Evolutionary conservation across 2,329 filamentous ascomycete genomes (phyloP).

Genomic region (Rutstroemia sp.): DNA sequence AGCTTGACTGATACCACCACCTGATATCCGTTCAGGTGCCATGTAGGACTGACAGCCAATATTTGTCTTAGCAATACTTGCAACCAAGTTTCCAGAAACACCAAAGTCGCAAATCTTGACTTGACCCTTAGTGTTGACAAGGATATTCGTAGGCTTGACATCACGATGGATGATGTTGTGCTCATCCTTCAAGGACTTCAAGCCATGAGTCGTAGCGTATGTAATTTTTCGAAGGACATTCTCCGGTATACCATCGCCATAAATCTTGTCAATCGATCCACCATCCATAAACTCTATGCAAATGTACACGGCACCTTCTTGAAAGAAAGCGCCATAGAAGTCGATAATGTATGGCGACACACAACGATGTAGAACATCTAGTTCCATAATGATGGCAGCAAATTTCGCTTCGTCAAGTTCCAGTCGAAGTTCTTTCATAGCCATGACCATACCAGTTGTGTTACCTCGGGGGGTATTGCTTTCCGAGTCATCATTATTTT

Average conservation of each 20-base stretch:
- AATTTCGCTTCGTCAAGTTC: conserved; percentile 97
- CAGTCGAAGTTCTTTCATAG: conserved; percentile 97
- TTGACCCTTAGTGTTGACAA: conserved; percentile 82
- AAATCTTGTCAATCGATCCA: conserved; percentile 94
- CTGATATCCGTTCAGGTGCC: conserved; percentile 92
- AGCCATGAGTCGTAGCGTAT: conserved; percentile 78
- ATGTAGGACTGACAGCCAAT: conserved; percentile 99
- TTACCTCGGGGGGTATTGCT: conserved; percentile 26
- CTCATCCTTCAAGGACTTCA: conserved; percentile 91
- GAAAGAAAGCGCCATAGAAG: conserved; percentile 98
- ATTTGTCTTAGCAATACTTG: conserved; percentile 96
- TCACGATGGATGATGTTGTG: conserved; percentile 99
- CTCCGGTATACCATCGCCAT: conserved; percentile 84
- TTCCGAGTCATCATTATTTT: conserved; percentile 22
- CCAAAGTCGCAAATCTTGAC: conserved; percentile 99
- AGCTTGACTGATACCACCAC: conserved; percentile 67
- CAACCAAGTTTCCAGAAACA: conserved; percentile 91
- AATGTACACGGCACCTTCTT: conserved; percentile 97
- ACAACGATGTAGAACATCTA: conserved; percentile 92
- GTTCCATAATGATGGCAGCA: conserved; percentile 92
- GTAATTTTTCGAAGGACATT: conserved; percentile 84
- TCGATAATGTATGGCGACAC: conserved; percentile 95
- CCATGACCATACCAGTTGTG: conserved; percentile 74
- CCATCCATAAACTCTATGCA: conserved; percentile 99
- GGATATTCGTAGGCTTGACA: conserved; percentile 98